Evolutionary conservation across 2,329 filamentous ascomycete species (phyloP), one percentile per base, ranked within the genome.

Genomic region (Diaporthe caulivora): DNA sequence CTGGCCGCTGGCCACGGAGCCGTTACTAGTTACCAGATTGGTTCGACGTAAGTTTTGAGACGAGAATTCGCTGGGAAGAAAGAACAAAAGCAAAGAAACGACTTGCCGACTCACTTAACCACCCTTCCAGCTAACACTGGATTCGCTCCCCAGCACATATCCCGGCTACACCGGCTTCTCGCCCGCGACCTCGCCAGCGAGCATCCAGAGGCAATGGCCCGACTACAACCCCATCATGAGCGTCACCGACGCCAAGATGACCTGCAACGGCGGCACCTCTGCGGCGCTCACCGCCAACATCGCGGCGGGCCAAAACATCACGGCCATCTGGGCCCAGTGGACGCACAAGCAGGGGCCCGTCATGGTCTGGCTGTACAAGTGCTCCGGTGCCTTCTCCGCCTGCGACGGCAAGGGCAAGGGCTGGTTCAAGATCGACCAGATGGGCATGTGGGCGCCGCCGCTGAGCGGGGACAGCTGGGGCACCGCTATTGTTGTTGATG

Each of bases 361-460:
- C 53, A 88, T 90, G 84, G 88, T 91, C 2, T 90, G 86, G 86
- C 79, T 88, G 78, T 88, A 87, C 82, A 86, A 87, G 74, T 90
- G 88, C 79, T 79, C 85, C 3, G 82, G 83, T 47, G 84, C 82
- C 65, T 88, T 89, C 79, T 80, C 80, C 17, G 79, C 83, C 47
- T 90, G 87, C 78, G 84, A 88, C 74, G 88, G 89, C 49, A 86
- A 85, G 64, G 84, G 85, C 40, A 84, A 86, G 77, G 83, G 83
- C 70, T 91, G 88, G 88, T 91, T 90, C 85, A 90, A 90, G 83
- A 89, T 90, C 75, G 87, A 88, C 77, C 84, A 90, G 78, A 83
- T 84, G 79, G 88, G 87, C 47, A 81, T 88, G 72, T 84, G 82
- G 47, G 86, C 84, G 6, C 80, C 82, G 26, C 83, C 82, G 11